Base-by-base conservation (phyloP, 1,284 basidiomycete genomes). In the Puccinia coronata region DNA sequence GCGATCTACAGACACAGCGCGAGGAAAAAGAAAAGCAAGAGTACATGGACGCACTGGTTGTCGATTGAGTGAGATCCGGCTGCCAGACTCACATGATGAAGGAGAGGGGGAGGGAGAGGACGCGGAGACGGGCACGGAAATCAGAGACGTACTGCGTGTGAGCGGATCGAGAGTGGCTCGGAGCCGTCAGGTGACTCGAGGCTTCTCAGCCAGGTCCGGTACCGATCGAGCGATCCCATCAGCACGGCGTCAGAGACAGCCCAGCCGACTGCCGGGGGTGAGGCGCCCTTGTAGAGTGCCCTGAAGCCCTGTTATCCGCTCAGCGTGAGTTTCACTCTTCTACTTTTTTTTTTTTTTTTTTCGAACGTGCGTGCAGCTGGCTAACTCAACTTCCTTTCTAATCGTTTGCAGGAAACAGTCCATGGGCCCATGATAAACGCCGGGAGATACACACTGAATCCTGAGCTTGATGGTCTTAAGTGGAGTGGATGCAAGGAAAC, bases 261-360 rank as follows among this genome's bases (percentile, higher is more conserved):
- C 92, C 92, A 93, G 1, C 92, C 92, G 3, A 93, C 87, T 25
- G 91, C 91, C 1, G 92, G 92, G 6, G 92, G 91, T 0, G 91
- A 90, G 12, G 90, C 91, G 20, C 91, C 91, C 84, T 84, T 43
- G 34, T 71, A 70, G 1, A 59, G 36, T 39, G 53, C 61, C 25
- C 73, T 51, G 25, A 51, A 41, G 53, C 61, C 67, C 57, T 72
- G 43, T 25, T 51, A 16, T 43, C 16, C 8, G 6, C 16, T 43
- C 43, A 16, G 43, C 43, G 16, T 43, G 43, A 43, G 6, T 43
- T 43, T 43, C 43, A 73, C 1, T 85, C 80, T 0, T 85, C 86
- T 82, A 93, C 92, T 55, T 90, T 90, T 73, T 89, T 88, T 16
- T 92, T 86, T 5, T 90, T 91, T 83, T 90, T n/a, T n/a, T n/a